A percentile compares a stretch with the other conserved stretches of the same genome.
Evolutionary conservation across 2,329 filamentous ascomycete species (phyloP).

Genomic region (Verticillium dahliae): DNA sequence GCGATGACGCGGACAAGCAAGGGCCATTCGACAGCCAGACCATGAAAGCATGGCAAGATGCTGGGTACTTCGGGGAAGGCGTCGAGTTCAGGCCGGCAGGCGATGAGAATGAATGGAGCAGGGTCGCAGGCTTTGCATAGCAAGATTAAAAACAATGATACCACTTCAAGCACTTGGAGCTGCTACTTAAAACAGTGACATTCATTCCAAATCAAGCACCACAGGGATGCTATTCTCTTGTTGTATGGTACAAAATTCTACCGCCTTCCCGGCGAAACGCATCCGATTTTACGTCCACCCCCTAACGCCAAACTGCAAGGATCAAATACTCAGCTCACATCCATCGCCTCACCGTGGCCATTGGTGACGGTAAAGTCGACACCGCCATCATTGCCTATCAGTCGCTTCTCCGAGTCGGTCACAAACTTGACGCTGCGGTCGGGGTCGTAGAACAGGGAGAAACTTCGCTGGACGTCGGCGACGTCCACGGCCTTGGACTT

Average conservation of each 20-base stretch:
- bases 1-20: constrained; percentile 71
- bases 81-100: constrained; percentile 68
- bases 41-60: constrained; percentile 87
- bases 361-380: constrained; percentile 62
- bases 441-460: constrained; percentile 89
- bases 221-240: neutral
- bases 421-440: constrained; percentile 86
- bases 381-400: constrained; percentile 80
- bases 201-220: neutral
- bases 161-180: neutral
- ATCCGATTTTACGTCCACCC: constrained; percentile 3
- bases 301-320: constrained; percentile 5
- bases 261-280: constrained; percentile 6
- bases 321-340: constrained; percentile 29
- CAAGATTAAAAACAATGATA: neutral
- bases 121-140: constrained; percentile 38
- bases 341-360: constrained; percentile 46
- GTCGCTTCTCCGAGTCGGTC: constrained; percentile 78
- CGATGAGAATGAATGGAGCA: constrained; percentile 47
- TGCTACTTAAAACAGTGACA: neutral
- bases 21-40: constrained; percentile 80
- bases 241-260: constrained; percentile 12
- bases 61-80: constrained; percentile 87
- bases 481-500: constrained; percentile 77
- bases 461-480: constrained; percentile 88